Base-by-base conservation (phyloP, 2,329 filamentous ascomycete species). In the Penicillium sclerotiorum region DNA sequence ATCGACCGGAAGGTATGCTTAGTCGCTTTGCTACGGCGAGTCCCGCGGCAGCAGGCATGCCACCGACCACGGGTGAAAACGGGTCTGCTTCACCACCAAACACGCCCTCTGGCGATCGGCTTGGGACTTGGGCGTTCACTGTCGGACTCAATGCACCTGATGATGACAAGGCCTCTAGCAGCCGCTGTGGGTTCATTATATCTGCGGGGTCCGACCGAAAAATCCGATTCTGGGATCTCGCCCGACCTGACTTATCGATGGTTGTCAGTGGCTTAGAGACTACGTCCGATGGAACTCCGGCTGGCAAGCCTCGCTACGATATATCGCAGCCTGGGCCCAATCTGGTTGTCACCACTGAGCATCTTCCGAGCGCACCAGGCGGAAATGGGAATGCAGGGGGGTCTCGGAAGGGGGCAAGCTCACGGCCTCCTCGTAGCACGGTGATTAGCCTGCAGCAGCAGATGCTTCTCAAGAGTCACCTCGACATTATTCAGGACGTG, bases 181-280 rank as follows among this genome's bases (percentile, higher is more conserved):
- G 87, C 4, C 86, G 88, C 49, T 86, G 90, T 61, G 87, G 89
- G 0, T 96, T 94, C 67, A 82, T 96, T 39, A 76, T 99, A 30
- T 94, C 90, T 0, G 92, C 87, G 15, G 93, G 93, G 0, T 89
- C 89, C 9, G 94, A 97, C 70, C 90, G 88, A 73, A 94, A 89
- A 70, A 82, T 99, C 15, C 85, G 94, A 8, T 97, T 95, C 73
- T 99, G 94, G 94, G 93, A 99, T 65, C 79, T 94, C 12, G 79
- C 84, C 8, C 85, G 86, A 8, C 80, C 90, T 8, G 90, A 96
- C 64, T 82, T 85, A 51, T 96, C 90, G 33, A 79, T 81, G 48
- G 81, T 96, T 12, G 86, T 95, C 56, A 95, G 89, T 66, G 93
- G 93, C 0, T 77, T 91, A 9, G 82, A 84, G 49, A 72, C 77